phyloP scores from a whole-genome alignment of 2,329 filamentous ascomycete species.

The Botryotinia globosa region DNA sequence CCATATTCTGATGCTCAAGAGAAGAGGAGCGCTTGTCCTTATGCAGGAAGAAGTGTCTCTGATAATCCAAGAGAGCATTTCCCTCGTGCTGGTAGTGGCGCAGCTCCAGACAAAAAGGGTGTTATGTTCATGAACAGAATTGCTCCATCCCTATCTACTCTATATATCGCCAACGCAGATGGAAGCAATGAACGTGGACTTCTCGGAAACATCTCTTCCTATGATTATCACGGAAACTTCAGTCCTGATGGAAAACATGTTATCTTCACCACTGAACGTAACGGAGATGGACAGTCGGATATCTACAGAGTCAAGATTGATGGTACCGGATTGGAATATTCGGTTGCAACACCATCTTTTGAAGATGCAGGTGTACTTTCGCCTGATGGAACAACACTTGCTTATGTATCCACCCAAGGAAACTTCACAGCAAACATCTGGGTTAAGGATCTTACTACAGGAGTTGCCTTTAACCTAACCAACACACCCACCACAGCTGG shows the following conservation, averaged over 20 bases:
- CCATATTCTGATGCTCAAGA: slow-evolving; percentile 5
- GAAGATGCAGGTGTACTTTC: slow-evolving; percentile 43
- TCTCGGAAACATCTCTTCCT: slow-evolving; percentile 34
- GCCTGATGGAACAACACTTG: slow-evolving; percentile 41
- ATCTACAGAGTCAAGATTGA: slow-evolving; percentile 42
- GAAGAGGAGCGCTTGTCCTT: neutral
- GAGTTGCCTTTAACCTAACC: slow-evolving; percentile 40
- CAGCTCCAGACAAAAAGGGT: slow-evolving; percentile 8
- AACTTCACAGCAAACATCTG: slow-evolving; percentile 43
- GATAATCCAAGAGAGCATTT: neutral
- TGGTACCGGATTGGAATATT: slow-evolving; percentile 39
- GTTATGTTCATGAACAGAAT: slow-evolving; percentile 41
- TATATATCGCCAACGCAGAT: slow-evolving; percentile 42
- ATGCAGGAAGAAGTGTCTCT: neutral
- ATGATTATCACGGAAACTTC: slow-evolving; percentile 41
- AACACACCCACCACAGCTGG: slow-evolving; percentile 35
- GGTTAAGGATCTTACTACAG: slow-evolving; percentile 42
- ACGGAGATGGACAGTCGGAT: slow-evolving; percentile 44
- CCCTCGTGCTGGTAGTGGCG: neutral
- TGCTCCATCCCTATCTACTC: slow-evolving; percentile 34
- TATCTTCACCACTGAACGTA: slow-evolving; percentile 44
- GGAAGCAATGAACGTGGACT: slow-evolving; percentile 42
- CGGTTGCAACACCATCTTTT: slow-evolving; percentile 40
- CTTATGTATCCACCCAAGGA: slow-evolving; percentile 43
- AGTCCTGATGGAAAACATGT: slow-evolving; percentile 44